Evolutionary conservation across 2,329 filamentous ascomycete species (phyloP), one percentile per base, ranked within the genome.

Genomic region (Aspergillus awamori): DNA sequence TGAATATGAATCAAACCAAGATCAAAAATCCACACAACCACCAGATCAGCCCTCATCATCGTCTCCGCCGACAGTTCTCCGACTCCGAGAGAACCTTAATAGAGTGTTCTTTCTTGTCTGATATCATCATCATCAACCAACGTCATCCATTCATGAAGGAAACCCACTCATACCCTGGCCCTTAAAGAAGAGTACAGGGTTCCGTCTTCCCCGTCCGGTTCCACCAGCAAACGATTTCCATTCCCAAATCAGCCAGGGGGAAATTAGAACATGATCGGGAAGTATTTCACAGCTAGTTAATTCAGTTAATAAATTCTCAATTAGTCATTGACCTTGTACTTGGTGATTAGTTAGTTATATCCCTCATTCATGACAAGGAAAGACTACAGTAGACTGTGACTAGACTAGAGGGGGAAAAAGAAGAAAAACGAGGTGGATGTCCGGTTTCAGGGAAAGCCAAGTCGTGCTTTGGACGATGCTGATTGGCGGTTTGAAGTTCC

Each of bases 401-500:
- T 11, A 30, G 28, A 30, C 24, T 26, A 26, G 4, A 26, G 24
- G 28, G 28, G 8, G 5, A 30, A 13, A 5, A 36, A 5, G 15
- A 33, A 13, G 2, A 13, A 15, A 33, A 36, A 2, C 33, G 17
- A 45, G 41, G 20, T 45, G 22, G 41, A 22, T 45, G 10, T 45
- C 41, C 41, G 41, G 41, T 8, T 45, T 24, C 41, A 45, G 8
- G 41, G 41, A 45, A 45, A 45, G 41, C 10, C 41, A 45, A 45
- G 33, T 36, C 11, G 11, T 17, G 17, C 41, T n/a, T 8, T 5
- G 13, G 15, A 6, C 38, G 38, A 22, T n/a, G 41, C 17, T 22
- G 47, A 28, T 51, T 51, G 26, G 47, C 8, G 47, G 47, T 51
- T 51, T 33, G 47, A 17, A 51, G 47, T 51, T 51, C 47, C 47